Conservation (phyloP, 108 stramenopile genomes). For the Hondaea fermentalgiana region DNA sequence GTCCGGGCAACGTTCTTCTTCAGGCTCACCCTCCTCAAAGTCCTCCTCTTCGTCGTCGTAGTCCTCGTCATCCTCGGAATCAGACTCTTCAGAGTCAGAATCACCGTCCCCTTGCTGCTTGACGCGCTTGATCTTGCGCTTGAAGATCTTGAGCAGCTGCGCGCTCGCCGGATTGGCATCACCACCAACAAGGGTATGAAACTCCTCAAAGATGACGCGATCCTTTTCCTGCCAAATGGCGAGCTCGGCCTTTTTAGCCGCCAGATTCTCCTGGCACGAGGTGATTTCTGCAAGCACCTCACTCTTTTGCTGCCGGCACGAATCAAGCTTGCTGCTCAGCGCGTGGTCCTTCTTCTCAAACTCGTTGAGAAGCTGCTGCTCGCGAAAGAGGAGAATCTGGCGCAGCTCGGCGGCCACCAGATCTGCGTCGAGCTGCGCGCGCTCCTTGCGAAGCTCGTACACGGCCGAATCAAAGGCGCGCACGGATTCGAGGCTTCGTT, state of each 20-base stretch:
- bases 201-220: conserved; percentile 29
- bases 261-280: conserved; percentile 24
- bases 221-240: conserved; percentile 35
- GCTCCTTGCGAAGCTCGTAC: conserved; percentile 42
- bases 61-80: conserved; percentile 36
- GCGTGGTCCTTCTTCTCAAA: conserved; percentile 48
- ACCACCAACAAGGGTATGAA: conserved; percentile 26
- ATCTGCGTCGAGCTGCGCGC: conserved; percentile 30
- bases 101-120: conserved; percentile 30
- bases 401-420: conserved; percentile 49
- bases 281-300: conserved; percentile 36
- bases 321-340: conserved; percentile 38
- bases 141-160: conserved; percentile 47
- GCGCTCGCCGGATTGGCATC: conserved; percentile 27
- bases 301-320: conserved; percentile 37
- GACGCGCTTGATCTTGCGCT: conserved; percentile 47
- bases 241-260: conserved; percentile 35
- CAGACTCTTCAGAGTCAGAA: conserved; percentile 31
- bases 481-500: conserved; percentile 24
- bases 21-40: conserved; percentile 47
- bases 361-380: conserved; percentile 42
- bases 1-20: conserved; percentile 52
- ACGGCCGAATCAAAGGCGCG: conserved; percentile 42
- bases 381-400: conserved; percentile 38
- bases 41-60: conserved; percentile 46